Evolutionary conservation across 2,329 filamentous ascomycete genomes (phyloP), one percentile per base, ranked within the genome.

Genomic region (Penicillium sp.): DNA sequence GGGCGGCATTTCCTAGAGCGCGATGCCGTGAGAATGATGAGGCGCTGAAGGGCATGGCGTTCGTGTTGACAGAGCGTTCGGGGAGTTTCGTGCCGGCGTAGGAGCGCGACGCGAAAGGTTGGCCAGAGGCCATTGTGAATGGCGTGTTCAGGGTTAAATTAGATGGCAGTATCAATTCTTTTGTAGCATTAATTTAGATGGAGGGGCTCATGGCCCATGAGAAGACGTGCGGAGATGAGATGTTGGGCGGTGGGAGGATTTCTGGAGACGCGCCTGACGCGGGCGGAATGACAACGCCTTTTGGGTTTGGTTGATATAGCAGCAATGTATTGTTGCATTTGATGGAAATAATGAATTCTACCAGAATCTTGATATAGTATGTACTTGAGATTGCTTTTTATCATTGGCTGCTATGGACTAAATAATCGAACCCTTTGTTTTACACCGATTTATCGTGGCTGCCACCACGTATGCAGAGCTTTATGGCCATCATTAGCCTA

Each of bases 81-180:
- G 79, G 78, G n/a, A 80, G 71, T 69, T 81, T 81, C 58, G 74
- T 74, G 54, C 83, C 78, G 56, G 78, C 77, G 61, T 77, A 78
- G 61, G 78, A 76, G 62, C 82, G 80, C 47, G 79, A 75, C 50
- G 78, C 79, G 66, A 84, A 84, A 46, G 79, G 74, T 65, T 81
- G 79, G 52, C 76, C 72, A 59, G 78, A 78, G 67, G 81, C 79
- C 81, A 82, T 81, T 62, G 56, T 64, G 57, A 52, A 57, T 44
- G 23, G 50, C 50, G 47, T 56, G 50, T 48, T 53, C 36, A 30
- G 27, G 43, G 40, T 46, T 51, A 5, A 48, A 30, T 34, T 41
- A 38, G 14, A 47, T 38, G 43, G 30, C 18, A 43, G 35, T 18
- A 49, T 53, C 13, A 47, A 38, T 29, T 16, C 23, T 32, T 19